A percentile compares a stretch with the other conserved stretches of the same genome.
phyloP scores from a whole-genome alignment of 495 filamentous ascomycete species.

The Xylaria palmicola region DNA sequence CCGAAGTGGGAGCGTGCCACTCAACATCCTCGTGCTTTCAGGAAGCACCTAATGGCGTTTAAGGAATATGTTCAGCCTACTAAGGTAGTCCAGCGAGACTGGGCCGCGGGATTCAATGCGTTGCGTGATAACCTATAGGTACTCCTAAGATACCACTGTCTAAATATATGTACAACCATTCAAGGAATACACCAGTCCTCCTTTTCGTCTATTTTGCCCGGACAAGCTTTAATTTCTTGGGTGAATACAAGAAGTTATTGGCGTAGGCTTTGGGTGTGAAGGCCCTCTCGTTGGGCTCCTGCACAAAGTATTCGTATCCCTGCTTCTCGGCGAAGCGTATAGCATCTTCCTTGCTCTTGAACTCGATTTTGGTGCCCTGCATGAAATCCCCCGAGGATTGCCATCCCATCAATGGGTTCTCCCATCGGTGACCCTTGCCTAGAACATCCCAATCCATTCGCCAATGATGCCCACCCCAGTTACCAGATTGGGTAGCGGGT shows the following conservation, averaged over 20 bases:
- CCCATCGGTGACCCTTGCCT: conserved; percentile 85
- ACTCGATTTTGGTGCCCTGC: conserved; percentile 87
- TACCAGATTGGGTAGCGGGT: conserved; percentile 89
- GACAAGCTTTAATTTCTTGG: conserved; percentile 86
- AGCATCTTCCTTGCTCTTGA: conserved; percentile 92
- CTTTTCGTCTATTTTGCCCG: conserved; percentile 70
- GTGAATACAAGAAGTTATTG: conserved; percentile 86
- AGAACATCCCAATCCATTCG: conserved; percentile 98
- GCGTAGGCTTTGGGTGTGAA: conserved; percentile 92
- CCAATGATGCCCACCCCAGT: conserved; percentile 80
- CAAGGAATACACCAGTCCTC: conserved; percentile 1
- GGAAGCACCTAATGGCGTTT: too few relatives aligned
- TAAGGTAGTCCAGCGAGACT: too few relatives aligned
- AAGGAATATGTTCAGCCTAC: background rate
- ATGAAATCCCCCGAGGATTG: conserved; percentile 90
- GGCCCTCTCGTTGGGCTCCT: conserved; percentile 87
- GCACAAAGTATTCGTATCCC: conserved; percentile 98
- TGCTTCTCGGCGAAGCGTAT: conserved; percentile 96
- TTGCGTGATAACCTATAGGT: too few relatives aligned
- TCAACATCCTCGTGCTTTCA: too few relatives aligned
- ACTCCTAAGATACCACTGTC: conserved; percentile 23
- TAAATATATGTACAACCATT: conserved; percentile 32
- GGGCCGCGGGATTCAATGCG: background rate
- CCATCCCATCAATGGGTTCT: conserved; percentile 98
- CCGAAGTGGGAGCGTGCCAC: too few relatives aligned